Evolutionary conservation across 2,329 filamentous ascomycete species (phyloP).

Genomic region (Lecanoromycetidae sp.): DNA sequence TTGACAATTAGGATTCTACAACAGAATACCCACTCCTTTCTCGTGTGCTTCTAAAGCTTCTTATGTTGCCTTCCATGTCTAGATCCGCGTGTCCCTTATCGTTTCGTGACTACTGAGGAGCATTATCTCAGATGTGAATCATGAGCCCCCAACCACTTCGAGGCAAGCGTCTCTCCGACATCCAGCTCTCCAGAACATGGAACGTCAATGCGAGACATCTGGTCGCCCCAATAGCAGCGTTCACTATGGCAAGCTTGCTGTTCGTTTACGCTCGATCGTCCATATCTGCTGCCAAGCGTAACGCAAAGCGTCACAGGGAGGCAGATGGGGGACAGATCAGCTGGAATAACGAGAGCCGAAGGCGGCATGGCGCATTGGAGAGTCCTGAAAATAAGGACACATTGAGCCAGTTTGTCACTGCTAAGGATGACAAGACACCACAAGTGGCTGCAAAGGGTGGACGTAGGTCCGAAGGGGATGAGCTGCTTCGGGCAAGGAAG

Average conservation of each 20-base stretch:
- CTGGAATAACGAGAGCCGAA: slow-evolving; percentile 43
- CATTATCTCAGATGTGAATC: background rate
- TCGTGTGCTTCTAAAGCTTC: background rate
- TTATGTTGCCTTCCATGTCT: too few relatives aligned
- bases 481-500: slow-evolving; percentile 23
- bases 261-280: slow-evolving; percentile 51
- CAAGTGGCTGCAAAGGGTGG: background rate
- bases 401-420: background rate
- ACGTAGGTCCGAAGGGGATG: slow-evolving; percentile 26
- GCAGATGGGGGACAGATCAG: slow-evolving; percentile 45
- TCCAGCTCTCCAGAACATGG: slow-evolving; percentile 3
- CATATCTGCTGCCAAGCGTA: slow-evolving; percentile 54
- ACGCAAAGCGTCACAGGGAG: slow-evolving; percentile 48
- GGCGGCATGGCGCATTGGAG: slow-evolving; percentile 40
- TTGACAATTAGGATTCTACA: too few relatives aligned
- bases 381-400: slow-evolving; percentile 24
- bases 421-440: background rate
- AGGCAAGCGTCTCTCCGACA: slow-evolving; percentile 10
- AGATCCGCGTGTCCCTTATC: too few relatives aligned
- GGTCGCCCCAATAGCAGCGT: slow-evolving; percentile 49
- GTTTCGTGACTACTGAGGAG: background rate
- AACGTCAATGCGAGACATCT: slow-evolving; percentile 32
- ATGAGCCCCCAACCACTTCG: slow-evolving; percentile 7
- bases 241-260: slow-evolving; percentile 49
- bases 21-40: too few relatives aligned